Evolutionary conservation across 2,329 filamentous ascomycete genomes (phyloP), one percentile per base, ranked within the genome.

Genomic region (Cladosporium velox): DNA sequence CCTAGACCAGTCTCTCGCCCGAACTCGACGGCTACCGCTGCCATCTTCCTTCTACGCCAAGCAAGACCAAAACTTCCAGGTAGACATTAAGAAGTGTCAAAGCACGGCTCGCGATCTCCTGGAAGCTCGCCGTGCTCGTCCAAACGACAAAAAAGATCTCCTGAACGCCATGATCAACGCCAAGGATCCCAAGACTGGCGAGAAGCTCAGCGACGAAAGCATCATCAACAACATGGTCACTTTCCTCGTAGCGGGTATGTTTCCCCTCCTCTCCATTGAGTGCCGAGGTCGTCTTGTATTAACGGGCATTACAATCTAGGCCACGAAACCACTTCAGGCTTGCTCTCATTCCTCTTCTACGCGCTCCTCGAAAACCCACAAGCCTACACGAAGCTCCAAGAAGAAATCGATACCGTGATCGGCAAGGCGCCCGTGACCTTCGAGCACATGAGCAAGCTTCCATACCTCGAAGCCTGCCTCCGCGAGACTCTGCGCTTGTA

Each of bases 191-290:
- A 82, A 88, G 72, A 90, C 88, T 0, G 87, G 86, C 35, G 79
- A 82, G 67, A 77, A 77, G 2, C 79, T 91, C 69, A 83, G 78
- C 5, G 85, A 90, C 3, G 83, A 84, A 6, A 85, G 85, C 67
- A 83, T 90, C 59, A 83, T 90, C 58, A 87, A 90, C 75, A 88
- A 91, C 74, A 87, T 91, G 70, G 85, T 90, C 60, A 84, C 85
- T 5, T 89, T 91, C 80, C 84, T 89, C 51, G 87, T 87, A 61
- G 86, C 76, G 80, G 71, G 72, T 84, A 41, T 15, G 34, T 58
- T 12, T 10, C 3, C n/a, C 4, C n/a, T 10, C 2, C 21, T 7
- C n/a, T 6, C n/a, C 3, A 5, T 21, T 21, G 41, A 12, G n/a
- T 47, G 6, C n/a, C 4, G n/a, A 21, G 4, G 11, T 57, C 7